A percentile compares a stretch with the other conserved stretches of the same genome.
These are phyloP conservation scores for Trichophyton verrucosum DNA, from an alignment of 2,329 filamentous ascomycete species.

Conservation along the genomic window DNA sequence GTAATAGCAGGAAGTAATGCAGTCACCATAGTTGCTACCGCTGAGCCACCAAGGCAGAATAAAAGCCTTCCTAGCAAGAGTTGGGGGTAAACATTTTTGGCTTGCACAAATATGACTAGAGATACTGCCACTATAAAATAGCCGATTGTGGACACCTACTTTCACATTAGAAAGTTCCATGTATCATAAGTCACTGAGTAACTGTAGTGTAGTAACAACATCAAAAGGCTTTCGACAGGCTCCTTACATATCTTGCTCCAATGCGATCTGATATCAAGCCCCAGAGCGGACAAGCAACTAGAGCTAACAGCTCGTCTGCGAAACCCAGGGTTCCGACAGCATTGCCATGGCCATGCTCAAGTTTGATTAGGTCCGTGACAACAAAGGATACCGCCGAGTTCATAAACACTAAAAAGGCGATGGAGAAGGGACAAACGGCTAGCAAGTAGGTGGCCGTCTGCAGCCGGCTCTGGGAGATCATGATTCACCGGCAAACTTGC, in stretches of 20 bases:
- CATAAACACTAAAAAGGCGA: constrained; percentile 54
- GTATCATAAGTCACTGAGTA: constrained; percentile 5
- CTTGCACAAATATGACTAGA: constrained; percentile 71
- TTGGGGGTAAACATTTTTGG: constrained; percentile 75
- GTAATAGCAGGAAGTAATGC: constrained; percentile 71
- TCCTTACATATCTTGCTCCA: constrained; percentile 35
- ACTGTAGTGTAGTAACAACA: background rate
- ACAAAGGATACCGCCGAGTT: constrained; percentile 54
- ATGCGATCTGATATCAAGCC: constrained; percentile 39
- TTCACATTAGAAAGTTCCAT: background rate
- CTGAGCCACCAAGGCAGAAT: constrained; percentile 87
- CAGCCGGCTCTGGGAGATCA: constrained; percentile 45
- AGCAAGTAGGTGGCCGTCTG: constrained; percentile 50
- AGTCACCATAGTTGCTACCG: constrained; percentile 94
- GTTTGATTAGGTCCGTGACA: constrained; percentile 50
- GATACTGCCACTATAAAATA: constrained; percentile 71
- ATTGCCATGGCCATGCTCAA: constrained; percentile 44
- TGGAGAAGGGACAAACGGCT: constrained; percentile 52
- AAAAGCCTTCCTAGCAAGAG: constrained; percentile 70
- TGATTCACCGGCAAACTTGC: constrained; percentile 1
- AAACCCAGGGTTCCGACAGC: constrained; percentile 45
- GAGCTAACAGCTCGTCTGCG: constrained; percentile 38
- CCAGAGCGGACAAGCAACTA: constrained; percentile 39
- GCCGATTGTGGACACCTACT: constrained; percentile 51
- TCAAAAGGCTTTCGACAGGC: background rate